Evolutionary conservation across 495 filamentous ascomycete genomes (phyloP).

Genomic region (Talaromyces proteolyticus): DNA sequence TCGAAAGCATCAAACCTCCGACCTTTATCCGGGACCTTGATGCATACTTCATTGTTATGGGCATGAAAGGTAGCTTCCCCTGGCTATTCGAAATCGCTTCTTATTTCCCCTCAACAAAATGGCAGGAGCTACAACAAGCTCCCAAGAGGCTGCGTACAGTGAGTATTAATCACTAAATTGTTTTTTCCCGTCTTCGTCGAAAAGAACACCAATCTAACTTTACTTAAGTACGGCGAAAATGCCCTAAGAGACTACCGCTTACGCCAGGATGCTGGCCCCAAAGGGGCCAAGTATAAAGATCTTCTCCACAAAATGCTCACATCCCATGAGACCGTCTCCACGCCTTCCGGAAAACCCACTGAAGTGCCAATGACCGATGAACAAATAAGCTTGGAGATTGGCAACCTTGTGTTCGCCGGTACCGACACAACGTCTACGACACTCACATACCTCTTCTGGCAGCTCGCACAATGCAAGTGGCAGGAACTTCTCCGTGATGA

Average conservation of each 20-base stretch:
- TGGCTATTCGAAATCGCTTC: constrained; percentile 19
- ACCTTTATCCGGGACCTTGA: constrained; percentile 19
- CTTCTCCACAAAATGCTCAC: no score
- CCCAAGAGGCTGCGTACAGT: neutral
- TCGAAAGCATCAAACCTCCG: constrained; percentile 14
- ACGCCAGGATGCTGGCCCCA: no score
- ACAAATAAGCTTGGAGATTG: constrained; percentile 19
- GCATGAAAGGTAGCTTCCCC: constrained; percentile 14
- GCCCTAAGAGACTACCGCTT: no score
- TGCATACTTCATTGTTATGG: constrained; percentile 15
- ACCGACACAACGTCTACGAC: constrained; percentile 24
- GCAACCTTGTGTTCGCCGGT: constrained; percentile 21
- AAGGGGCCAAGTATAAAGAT: no score
- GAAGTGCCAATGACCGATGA: constrained; percentile 7
- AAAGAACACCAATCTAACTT: no score
- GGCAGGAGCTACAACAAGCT: constrained; percentile 17
- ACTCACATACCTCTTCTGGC: constrained; percentile 26
- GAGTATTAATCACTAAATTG: neutral
- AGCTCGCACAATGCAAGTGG: constrained; percentile 19
- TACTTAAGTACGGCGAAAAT: no score
- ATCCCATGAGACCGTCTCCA: neutral
- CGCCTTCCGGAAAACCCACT: no score
- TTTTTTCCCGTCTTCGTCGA: no score
- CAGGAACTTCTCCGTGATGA: neutral
- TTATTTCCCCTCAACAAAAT: constrained; percentile 16